Base-by-base conservation (phyloP, 2,329 filamentous ascomycete genomes). In the Hysterium pulicare region DNA sequence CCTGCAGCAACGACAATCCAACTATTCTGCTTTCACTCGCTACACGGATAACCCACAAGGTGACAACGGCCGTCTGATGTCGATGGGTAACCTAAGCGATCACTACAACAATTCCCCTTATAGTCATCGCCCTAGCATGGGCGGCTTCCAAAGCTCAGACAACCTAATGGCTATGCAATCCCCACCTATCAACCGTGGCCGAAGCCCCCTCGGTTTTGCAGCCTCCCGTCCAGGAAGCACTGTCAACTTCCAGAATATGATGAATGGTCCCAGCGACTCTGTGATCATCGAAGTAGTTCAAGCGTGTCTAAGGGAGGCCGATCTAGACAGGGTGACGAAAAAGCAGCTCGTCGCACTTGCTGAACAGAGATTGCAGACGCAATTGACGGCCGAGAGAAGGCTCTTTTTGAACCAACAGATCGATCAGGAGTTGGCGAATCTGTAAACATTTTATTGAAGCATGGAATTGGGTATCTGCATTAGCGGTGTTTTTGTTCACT, bases 291-390 rank as follows among this genome's bases (percentile, higher is more conserved):
- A 94, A 47, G 86, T 87, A 1, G 91, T 97, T 48, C 86, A 89
- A 58, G 74, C 78, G 38, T 93, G 93, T 55, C 74, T 98, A 48
- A 71, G 77, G 13, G 91, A 96, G 59, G 90, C 96, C 1, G 91
- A 98, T 66, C 76, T 98, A 32, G 93, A 98, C 65, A 91, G 80
- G n/a, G 88, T 97, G 36, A 98, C 93, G 5, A 98, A 97, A 82
- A 98, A 98, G 74, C 91, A 97, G 71, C 71, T 82, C 64, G 73
- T 73, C 66, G 90, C 87, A 3, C 77, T 97, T 33, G 90, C 95
- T 10, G 93, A 98, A 72, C 90, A 96, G 73, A 81, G 90, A 58
- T 71, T 98, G 48, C 91, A 96, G 72, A 91, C 87, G 4, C 90
- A 95, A 65, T 76, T 97, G 44, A 76, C 80, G 0, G 90, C 90